These are phyloP conservation scores for Lippia alba DNA, from an alignment of 305 asterid genomes.

Conservation along the genomic window DNA sequence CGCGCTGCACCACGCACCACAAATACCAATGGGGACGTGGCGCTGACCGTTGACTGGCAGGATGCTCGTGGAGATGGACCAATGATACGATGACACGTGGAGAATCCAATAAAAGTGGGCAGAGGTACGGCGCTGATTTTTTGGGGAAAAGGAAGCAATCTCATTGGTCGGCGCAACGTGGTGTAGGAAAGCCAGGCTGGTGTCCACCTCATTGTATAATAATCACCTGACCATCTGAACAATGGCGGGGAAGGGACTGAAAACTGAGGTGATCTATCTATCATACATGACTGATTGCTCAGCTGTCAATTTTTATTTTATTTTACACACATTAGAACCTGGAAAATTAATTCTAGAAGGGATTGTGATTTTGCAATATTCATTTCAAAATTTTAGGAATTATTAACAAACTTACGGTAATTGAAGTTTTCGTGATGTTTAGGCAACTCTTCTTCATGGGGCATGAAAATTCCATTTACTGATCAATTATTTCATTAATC, in stretches of 20 bases:
- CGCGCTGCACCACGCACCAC: slow-evolving; percentile 11
- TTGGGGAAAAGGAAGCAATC: not conserved
- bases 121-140: slow-evolving; percentile 9
- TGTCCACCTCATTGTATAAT: slow-evolving; percentile 18
- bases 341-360: too few species aligned
- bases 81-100: slow-evolving; percentile 23
- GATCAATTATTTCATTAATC: too few species aligned
- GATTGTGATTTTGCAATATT: too few species aligned
- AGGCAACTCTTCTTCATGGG: too few species aligned
- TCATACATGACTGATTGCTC: too few species aligned
- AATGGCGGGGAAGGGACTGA: not conserved
- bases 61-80: not conserved
- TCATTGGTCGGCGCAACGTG: slow-evolving; percentile 26
- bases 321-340: too few species aligned
- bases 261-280: not conserved
- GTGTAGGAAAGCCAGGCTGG: slow-evolving; percentile 34
- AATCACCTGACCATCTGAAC: not conserved
- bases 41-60: slow-evolving; percentile 23
- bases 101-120: slow-evolving; percentile 29
- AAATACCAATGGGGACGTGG: slow-evolving; percentile 1
- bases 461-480: too few species aligned
- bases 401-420: too few species aligned
- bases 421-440: too few species aligned
- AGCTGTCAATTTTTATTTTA: too few species aligned
- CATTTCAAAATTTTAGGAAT: too few species aligned